These are phyloP conservation scores for Fraxinus nigra DNA, from an alignment of 305 asterid genomes.

Conservation along the genomic window DNA sequence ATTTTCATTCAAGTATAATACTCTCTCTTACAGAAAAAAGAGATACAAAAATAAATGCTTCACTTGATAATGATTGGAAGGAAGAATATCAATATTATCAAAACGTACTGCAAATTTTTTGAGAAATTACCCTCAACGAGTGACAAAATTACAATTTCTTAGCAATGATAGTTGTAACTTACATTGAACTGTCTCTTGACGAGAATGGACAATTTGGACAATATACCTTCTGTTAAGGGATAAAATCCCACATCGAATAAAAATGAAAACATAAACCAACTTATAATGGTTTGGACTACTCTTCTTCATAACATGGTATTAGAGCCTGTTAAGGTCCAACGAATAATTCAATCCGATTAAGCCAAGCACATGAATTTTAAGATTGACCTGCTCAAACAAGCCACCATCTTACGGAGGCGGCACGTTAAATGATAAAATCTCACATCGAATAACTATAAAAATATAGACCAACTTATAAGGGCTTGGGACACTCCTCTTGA, in stretches of 20 bases:
- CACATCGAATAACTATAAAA: too few relatives aligned
- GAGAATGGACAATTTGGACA: neutral
- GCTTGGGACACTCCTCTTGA: neutral
- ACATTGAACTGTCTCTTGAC: neutral
- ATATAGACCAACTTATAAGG: neutral
- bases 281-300: neutral
- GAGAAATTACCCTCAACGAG: neutral
- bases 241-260: neutral
- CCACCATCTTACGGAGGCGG: neutral
- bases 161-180: neutral
- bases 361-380: neutral
- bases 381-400: neutral
- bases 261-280: neutral
- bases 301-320: neutral
- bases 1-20: neutral
- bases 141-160: neutral
- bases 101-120: neutral
- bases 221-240: neutral
- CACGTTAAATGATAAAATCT: neutral
- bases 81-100: neutral
- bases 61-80: neutral
- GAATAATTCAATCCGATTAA: too few relatives aligned
- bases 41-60: neutral
- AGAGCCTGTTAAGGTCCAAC: neutral
- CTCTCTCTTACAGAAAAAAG: neutral